A percentile compares a stretch with the other conserved stretches of the same genome.
phyloP scores from a whole-genome alignment of 805 yeast species.

The Kluyveromyces siamensis region DNA sequence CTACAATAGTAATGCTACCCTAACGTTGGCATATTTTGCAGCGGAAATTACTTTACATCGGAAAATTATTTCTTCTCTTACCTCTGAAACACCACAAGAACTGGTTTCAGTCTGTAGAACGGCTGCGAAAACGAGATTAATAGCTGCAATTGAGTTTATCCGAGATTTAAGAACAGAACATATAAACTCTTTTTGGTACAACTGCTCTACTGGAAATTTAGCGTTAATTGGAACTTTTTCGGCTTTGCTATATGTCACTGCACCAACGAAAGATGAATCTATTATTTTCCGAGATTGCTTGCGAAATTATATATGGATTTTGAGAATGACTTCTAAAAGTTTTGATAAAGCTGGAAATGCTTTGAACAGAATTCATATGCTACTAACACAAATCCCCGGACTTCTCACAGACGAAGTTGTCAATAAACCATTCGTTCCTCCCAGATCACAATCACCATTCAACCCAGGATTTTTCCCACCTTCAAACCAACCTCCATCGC shows the following conservation, averaged over 20 bases:
- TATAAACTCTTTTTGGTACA: slow-evolving; percentile 84
- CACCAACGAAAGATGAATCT: slow-evolving; percentile 54
- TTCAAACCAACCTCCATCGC: background rate
- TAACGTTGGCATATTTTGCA: slow-evolving; percentile 81
- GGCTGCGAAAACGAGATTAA: slow-evolving; percentile 75
- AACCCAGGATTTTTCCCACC: slow-evolving; percentile 4
- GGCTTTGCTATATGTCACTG: slow-evolving; percentile 63
- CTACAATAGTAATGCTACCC: slow-evolving; percentile 64
- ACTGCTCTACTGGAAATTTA: slow-evolving; percentile 68
- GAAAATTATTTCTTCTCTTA: slow-evolving; percentile 52
- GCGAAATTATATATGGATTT: slow-evolving; percentile 65
- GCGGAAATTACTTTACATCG: slow-evolving; percentile 84
- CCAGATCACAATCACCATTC: slow-evolving; percentile 17
- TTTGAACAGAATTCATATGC: slow-evolving; percentile 57
- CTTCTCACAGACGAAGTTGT: slow-evolving; percentile 28
- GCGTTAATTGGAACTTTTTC: slow-evolving; percentile 86
- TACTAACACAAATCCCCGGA: slow-evolving; percentile 71
- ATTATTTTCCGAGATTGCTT: slow-evolving; percentile 56
- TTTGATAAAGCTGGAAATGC: slow-evolving; percentile 77
- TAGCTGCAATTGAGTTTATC: slow-evolving; percentile 76
- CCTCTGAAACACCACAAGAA: slow-evolving; percentile 39
- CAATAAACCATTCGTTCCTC: slow-evolving; percentile 8
- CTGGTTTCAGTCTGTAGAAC: slow-evolving; percentile 62
- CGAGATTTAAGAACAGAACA: slow-evolving; percentile 72
- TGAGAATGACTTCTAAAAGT: slow-evolving; percentile 65